Conservation (phyloP, 2,329 filamentous ascomycete genomes). For the Ceratocystis ficicola region DNA sequence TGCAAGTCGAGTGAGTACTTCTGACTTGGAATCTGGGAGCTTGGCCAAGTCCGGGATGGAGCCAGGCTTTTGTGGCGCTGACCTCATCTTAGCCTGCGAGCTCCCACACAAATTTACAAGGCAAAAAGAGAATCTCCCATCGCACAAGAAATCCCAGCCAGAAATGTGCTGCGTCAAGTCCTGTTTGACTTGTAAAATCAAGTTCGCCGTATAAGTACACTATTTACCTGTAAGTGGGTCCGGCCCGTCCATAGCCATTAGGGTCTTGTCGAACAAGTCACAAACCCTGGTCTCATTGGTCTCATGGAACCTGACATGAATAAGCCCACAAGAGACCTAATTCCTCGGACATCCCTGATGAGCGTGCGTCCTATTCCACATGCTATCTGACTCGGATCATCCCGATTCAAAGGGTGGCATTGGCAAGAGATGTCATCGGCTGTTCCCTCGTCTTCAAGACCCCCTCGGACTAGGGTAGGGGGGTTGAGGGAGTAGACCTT, state of each 20-base stretch:
- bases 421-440: neutral
- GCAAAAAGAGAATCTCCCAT: neutral
- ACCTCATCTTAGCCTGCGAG: neutral
- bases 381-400: neutral
- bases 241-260: neutral
- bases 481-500: conserved; percentile 1
- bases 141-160: neutral
- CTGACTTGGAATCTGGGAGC: neutral
- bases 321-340: neutral
- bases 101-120: neutral
- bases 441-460: neutral
- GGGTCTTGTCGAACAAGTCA: neutral
- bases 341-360: neutral
- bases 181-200: neutral
- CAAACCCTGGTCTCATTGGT: neutral
- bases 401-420: conserved; percentile 5
- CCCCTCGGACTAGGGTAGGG: neutral
- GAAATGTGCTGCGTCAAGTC: neutral
- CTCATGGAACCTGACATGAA: neutral
- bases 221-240: neutral
- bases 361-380: neutral
- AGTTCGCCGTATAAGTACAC: neutral
- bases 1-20: neutral
- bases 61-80: neutral
- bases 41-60: neutral